Percentiles rank a stretch among this genome's conserved stretches.
phyloP scores from a whole-genome alignment of 75 land plant genomes.

The Isoetes taiwanensis region DNA sequence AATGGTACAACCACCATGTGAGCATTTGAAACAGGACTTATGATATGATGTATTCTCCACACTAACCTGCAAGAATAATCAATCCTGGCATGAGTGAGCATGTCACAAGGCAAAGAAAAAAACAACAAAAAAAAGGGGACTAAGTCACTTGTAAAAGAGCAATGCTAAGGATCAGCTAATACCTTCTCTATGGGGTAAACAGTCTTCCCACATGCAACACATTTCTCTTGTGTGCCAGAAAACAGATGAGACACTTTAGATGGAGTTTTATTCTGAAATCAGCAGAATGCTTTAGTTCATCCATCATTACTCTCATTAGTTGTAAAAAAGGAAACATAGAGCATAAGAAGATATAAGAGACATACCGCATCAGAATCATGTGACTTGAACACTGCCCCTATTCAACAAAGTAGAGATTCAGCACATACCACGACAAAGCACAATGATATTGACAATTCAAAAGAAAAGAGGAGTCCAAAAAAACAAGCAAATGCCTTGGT shows the following conservation, averaged over 20 bases:
- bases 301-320: too few relatives aligned
- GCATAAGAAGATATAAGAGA: too few relatives aligned
- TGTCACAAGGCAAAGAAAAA: too few relatives aligned
- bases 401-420: too few relatives aligned
- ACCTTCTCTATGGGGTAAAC: constrained; percentile 96
- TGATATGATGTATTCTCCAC: constrained; percentile 56
- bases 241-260: constrained; percentile 61
- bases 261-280: constrained; percentile 36
- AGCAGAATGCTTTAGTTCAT: too few relatives aligned
- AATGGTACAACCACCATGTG: constrained; percentile 51
- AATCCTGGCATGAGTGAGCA: too few relatives aligned
- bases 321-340: too few relatives aligned
- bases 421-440: background rate
- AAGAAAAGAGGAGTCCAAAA: background rate
- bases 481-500: background rate
- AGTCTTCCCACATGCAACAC: constrained; percentile 74
- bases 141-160: background rate
- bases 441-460: background rate
- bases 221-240: constrained; percentile 87
- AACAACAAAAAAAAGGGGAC: too few relatives aligned
- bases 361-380: too few relatives aligned
- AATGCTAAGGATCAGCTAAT: background rate
- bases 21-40: constrained; percentile 56
- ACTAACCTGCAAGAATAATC: constrained; percentile 30
- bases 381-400: too few relatives aligned